Evolutionary conservation across 2,329 filamentous ascomycete genomes (phyloP).

Genomic region (Colletotrichum magnum): DNA sequence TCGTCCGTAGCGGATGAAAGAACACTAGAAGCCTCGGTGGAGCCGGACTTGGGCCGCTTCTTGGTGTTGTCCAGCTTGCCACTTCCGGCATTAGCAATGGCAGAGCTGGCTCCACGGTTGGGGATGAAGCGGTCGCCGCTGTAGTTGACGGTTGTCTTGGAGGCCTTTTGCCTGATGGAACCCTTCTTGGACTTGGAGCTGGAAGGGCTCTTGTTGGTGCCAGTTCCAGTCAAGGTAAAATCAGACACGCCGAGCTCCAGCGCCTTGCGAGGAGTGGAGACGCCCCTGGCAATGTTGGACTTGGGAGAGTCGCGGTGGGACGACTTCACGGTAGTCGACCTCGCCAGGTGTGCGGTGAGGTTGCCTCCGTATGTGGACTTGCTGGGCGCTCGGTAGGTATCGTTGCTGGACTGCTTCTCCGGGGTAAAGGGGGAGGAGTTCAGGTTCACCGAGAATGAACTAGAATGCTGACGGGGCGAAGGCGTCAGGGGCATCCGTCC

Average conservation of each 20-base stretch:
- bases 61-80: constrained; percentile 84
- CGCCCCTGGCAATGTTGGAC: constrained; percentile 88
- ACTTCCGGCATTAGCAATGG: constrained; percentile 84
- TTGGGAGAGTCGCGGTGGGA: constrained; percentile 90
- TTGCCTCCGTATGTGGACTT: constrained; percentile 88
- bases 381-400: constrained; percentile 63
- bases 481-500: constrained; percentile 95
- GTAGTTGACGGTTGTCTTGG: constrained; percentile 86
- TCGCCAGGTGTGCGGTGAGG: constrained; percentile 83
- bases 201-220: constrained; percentile 72
- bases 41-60: constrained; percentile 79
- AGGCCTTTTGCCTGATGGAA: constrained; percentile 64
- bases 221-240: constrained; percentile 90
- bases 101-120: constrained; percentile 91
- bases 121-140: constrained; percentile 95
- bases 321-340: constrained; percentile 73
- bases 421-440: constrained; percentile 85
- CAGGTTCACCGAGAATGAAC: constrained; percentile 64
- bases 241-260: constrained; percentile 94
- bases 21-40: constrained; percentile 79
- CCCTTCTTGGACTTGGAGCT: constrained; percentile 71
- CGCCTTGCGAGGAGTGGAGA: constrained; percentile 82
- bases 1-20: constrained; percentile 87
- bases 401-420: constrained; percentile 68
- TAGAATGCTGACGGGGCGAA: constrained; percentile 79